These are phyloP conservation scores for Pleoardoris graminearum DNA, from an alignment of 2,329 filamentous ascomycete genomes.

Conservation along the genomic window DNA sequence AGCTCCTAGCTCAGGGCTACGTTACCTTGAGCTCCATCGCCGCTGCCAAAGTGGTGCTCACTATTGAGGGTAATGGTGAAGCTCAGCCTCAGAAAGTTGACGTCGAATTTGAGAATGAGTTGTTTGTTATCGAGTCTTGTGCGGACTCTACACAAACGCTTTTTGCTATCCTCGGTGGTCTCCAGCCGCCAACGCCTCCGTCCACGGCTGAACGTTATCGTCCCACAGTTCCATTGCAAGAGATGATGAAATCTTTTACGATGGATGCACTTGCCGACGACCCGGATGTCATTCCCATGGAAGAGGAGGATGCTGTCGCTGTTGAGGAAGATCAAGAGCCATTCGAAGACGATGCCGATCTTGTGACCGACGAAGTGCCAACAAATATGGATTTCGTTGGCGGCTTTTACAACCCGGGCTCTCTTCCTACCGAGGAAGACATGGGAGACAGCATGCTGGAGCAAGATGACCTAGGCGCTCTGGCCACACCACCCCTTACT, in stretches of 20 bases:
- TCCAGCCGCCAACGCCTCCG: conserved; percentile 81
- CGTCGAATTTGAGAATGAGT: conserved; percentile 79
- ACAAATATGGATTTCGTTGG: conserved; percentile 54
- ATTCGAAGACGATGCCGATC: conserved; percentile 46
- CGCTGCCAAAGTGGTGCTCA: conserved; percentile 70
- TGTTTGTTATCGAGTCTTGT: conserved; percentile 91
- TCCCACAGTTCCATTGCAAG: conserved; percentile 82
- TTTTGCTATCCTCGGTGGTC: conserved; percentile 73
- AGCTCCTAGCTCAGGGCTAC: conserved; percentile 68
- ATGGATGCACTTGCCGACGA: conserved; percentile 73
- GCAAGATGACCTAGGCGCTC: conserved; percentile 44
- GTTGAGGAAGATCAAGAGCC: conserved; percentile 52
- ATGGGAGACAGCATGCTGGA: conserved; percentile 49
- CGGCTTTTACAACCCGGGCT: conserved; percentile 57
- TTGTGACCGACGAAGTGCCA: conserved; percentile 47
- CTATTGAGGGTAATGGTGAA: conserved; percentile 59
- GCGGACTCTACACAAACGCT: conserved; percentile 96
- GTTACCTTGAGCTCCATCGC: conserved; percentile 88
- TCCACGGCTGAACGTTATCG: conserved; percentile 83
- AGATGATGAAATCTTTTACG: conserved; percentile 87
- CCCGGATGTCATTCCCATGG: conserved; percentile 50
- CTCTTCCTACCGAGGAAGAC: conserved; percentile 46
- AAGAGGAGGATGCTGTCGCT: not conserved
- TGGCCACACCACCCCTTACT: conserved; percentile 37
- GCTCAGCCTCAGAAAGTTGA: conserved; percentile 70